A percentile compares a stretch with the other conserved stretches of the same genome.
Evolutionary conservation across 2,329 filamentous ascomycete genomes (phyloP).

Genomic region (Aureobasidium vineae): DNA sequence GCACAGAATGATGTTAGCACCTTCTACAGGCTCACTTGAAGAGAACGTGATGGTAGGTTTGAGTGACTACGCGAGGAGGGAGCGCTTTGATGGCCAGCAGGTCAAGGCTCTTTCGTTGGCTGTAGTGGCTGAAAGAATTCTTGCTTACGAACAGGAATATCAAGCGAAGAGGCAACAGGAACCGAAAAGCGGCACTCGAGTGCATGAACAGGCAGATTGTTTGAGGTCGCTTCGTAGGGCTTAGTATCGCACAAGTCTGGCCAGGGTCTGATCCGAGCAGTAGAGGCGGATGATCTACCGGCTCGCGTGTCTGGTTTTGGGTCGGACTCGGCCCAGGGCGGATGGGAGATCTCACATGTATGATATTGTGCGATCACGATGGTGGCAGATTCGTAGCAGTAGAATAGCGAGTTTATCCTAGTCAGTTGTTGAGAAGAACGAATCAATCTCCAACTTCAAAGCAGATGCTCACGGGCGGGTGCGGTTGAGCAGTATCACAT

Average conservation of each 20-base stretch:
- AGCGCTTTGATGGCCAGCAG: background rate
- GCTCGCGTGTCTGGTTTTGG: background rate
- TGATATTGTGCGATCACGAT: background rate
- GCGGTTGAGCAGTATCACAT: background rate
- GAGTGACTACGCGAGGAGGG: background rate
- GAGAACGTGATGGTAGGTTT: background rate
- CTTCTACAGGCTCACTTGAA: background rate
- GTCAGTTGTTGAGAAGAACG: too few species aligned
- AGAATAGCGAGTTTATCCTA: background rate
- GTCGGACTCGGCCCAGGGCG: background rate
- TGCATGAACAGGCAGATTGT: background rate
- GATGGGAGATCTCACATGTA: background rate
- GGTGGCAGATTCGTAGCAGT: background rate
- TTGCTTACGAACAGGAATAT: background rate
- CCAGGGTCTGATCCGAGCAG: conserved; percentile 12
- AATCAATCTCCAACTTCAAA: background rate
- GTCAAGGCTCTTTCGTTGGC: background rate
- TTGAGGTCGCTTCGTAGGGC: conserved; percentile 10
- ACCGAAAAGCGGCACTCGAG: background rate
- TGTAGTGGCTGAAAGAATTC: background rate
- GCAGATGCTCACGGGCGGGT: background rate
- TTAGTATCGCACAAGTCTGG: background rate
- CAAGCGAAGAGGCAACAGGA: conserved; percentile 8
- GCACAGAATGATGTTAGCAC: background rate
- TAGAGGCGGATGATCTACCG: conserved; percentile 15